Evolutionary conservation across 768 basidiomycete genomes (phyloP), one percentile per base, ranked within the genome.

Genomic region (Auricularia sp.): DNA sequence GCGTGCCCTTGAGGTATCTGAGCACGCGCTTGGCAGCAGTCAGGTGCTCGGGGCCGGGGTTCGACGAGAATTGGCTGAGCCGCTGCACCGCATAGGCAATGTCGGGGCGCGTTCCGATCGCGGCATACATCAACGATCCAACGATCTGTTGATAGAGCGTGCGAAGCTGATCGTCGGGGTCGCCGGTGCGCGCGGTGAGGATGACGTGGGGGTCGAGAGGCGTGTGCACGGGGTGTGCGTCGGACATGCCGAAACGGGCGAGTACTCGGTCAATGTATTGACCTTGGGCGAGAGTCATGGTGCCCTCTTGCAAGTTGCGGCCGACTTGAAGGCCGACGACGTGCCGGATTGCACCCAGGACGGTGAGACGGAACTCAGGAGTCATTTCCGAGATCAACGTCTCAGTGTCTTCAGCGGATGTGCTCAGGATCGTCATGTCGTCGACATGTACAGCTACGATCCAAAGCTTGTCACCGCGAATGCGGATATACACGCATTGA

Each of bases 81-180:
- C 34, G 63, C 45, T 64, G 62, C 24, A 63, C 62, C 0, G 67
- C 67, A 61, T 66, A 61, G 0, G 67, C 35, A 21, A 68, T 66
- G 18, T 67, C 66, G 3, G 67, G 67, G 14, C 62, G 24, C 1
- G 67, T 67, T 2, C 47, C 65, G 11, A 65, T 65, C 8, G 65
- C 44, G 7, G 67, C 54, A 59, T 70, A 73, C 63, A 69, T 66
- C 51, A 71, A 67, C 16, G 66, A 67, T 1, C 68, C 71, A n/a
- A 70, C 65, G 35, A 67, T 24, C 42, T 47, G 42, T 18, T 16
- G 8, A 39, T 63, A 65, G 3, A 2, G 8, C 1, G 62, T 18
- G 16, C 54, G 16, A 3, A 18, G 4, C 2, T 18, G n/a, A 18
- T 56, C 54, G 3, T 56, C 54, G 3, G 29, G n/a, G 0, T 18